Evolutionary conservation across 345 rosid genomes (phyloP), one percentile per base, ranked within the genome.

Genomic region (Gossypium turneri): DNA sequence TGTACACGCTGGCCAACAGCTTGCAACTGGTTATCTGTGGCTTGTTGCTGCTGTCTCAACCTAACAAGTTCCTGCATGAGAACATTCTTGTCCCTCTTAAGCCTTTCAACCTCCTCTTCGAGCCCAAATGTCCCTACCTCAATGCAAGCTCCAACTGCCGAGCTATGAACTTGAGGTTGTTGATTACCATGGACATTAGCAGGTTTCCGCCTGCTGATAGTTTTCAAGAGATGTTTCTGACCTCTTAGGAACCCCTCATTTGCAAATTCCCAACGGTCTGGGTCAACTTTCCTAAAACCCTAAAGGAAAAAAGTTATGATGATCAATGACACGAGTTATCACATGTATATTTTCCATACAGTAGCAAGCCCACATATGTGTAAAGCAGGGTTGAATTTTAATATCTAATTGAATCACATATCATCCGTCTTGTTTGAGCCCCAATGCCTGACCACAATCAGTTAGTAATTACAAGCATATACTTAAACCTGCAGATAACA

Each of bases 211-310:
- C 97, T 85, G 63, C 78, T 82, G 73, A 93, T 91, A 75, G 17
- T 76, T 85, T 82, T 89, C 62, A 93, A 85, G 43, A 89, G 86
- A 75, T 89, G 93, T 65, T 87, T 93, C 78, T 89, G 93, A 77
- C 93, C 97, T 85, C 93, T 89, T 76, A 92, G 73, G 73, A 92
- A 92, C 0, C 94, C 91, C 79, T 90, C 97, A 50, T 92, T 92
- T 60, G 98, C 98, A 82, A 93, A 93, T 85, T 91, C 98, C 85
- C 90, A 93, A 53, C 90, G 83, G 71, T 91, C 97, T 12, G 97
- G 97, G 80, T 89, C 97, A 80, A 91, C 93, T 82, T 93, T 93
- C 77, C 89, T 87, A 83, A 93, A 93, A 7, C 97, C 98, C 98
- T 93, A 77, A 75, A 24, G 56, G 68, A 62, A 25, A 55, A 51